Percentiles rank a stretch among this genome's conserved stretches.
phyloP scores from a whole-genome alignment of 139 green algal species.

The Chlorella sp. region DNA sequence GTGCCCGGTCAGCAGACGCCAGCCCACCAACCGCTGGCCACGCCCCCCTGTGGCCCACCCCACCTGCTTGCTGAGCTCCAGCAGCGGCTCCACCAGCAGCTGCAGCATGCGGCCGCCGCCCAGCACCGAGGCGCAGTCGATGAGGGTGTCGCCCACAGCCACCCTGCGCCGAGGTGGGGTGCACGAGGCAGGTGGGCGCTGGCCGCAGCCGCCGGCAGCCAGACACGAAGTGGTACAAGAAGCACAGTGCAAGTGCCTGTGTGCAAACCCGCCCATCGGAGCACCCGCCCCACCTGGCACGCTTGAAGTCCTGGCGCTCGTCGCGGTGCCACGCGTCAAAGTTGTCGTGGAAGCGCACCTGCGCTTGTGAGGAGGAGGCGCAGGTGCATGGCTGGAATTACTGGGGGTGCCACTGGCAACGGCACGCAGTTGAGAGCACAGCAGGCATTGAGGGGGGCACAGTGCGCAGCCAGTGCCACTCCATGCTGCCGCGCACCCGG shows the following conservation, averaged over 20 bases:
- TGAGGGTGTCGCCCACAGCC: slow-evolving; percentile 72
- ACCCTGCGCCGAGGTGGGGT: too few species aligned
- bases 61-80: slow-evolving; percentile 32
- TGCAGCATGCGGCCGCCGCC: slow-evolving; percentile 52
- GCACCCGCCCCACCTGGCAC: slow-evolving; percentile 48
- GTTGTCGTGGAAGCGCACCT: slow-evolving; percentile 45
- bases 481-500: slow-evolving; percentile 31
- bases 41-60: not conserved
- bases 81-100: slow-evolving; percentile 71
- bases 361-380: too few species aligned
- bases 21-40: not conserved
- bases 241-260: too few species aligned
- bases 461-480: too few species aligned
- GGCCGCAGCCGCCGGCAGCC: too few species aligned
- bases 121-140: slow-evolving; percentile 71
- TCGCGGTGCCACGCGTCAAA: slow-evolving; percentile 66
- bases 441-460: too few species aligned
- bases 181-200: too few species aligned
- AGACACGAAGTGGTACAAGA: too few species aligned
- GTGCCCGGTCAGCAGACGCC: too few species aligned
- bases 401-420: too few species aligned
- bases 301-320: slow-evolving; percentile 76
- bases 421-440: too few species aligned
- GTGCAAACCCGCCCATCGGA: not conserved
- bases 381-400: too few species aligned